Evolutionary conservation across 257 asterid species (phyloP), one percentile per base, ranked within the genome.

Genomic region (Nicotiana benthamiana): DNA sequence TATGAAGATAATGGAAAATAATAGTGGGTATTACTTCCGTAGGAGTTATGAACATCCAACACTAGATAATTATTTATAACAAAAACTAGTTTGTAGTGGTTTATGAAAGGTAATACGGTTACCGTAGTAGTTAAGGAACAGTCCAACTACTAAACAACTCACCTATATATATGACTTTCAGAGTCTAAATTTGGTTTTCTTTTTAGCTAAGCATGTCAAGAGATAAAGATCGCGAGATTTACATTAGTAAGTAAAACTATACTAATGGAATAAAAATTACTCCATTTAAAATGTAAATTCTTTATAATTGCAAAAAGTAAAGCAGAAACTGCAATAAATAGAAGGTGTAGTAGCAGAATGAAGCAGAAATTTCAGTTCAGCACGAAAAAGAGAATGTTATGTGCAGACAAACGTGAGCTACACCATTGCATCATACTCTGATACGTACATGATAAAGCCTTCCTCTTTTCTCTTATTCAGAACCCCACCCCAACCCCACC

Each of bases 321-420:
- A 8, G 11, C 46, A 7, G 46, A 36, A 36, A 40, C 48, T 40
- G 11, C 48, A 40, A 40, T 8, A 40, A 40, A 40, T 9, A 40
- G 48, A 40, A 40, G 48, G 48, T 9, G 12, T 40, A 40, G 48
- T 9, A 40, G 48, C 48, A 40, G 48, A 40, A 40, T 40, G 48
- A 40, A 40, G 48, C 48, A 40, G 48, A 9, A 2, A 9, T 40
- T 40, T 9, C 48, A 40, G 12, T 40, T 40, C 3, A 40, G 48
- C 48, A 9, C 48, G 3, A 40, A 40, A 40, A 40, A 40, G 34
- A 48, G 78, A 48, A 48, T 24, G 78, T 48, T 11, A 22, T 70
- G 77, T 72, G 77, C 77, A 72, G 24, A 72, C 78, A 74, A 74
- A 24, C 61, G 61, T 48, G 61, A 46, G 61, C 61, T 48, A 48